phyloP scores from a whole-genome alignment of 768 basidiomycete species.

The Strobilomyces dryophilus region DNA sequence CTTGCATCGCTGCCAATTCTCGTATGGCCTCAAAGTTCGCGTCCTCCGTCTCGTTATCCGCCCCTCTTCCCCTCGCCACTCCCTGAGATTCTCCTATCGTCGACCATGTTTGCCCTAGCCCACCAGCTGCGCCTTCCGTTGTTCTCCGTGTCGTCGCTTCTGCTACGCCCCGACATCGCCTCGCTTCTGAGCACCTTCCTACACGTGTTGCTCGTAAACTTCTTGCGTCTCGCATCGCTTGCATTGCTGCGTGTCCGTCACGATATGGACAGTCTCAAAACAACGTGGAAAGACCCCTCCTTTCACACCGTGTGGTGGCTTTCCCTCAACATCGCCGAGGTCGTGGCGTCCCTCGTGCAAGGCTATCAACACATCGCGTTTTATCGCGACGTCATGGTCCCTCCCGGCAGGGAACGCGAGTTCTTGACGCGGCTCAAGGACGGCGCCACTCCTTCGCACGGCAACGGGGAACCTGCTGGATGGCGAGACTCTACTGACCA shows the following conservation, averaged over 20 bases:
- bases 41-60: conserved; percentile 38
- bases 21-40: conserved; percentile 39
- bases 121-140: conserved; percentile 31
- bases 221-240: conserved; percentile 52
- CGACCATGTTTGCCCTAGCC: conserved; percentile 45
- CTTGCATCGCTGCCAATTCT: conserved; percentile 49
- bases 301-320: conserved; percentile 77
- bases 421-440: conserved; percentile 31
- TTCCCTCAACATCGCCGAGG: conserved; percentile 66
- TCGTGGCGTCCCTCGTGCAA: conserved; percentile 58
- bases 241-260: conserved; percentile 50
- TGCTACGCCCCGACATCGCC: conserved; percentile 25
- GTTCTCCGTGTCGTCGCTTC: conserved; percentile 33
- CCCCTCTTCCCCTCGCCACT: conserved; percentile 57
- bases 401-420: conserved; percentile 38
- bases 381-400: conserved; percentile 67
- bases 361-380: conserved; percentile 65
- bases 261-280: conserved; percentile 36
- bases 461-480: conserved; percentile 6
- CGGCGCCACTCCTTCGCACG: conserved; percentile 1
- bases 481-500: conserved; percentile 12
- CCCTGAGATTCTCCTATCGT: conserved; percentile 59
- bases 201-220: conserved; percentile 48
- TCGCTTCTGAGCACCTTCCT: conserved; percentile 38
- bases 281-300: conserved; percentile 52